Conservation (phyloP, 192 early-diverging fungal species). For the Rhizoclosmatium globosum region DNA sequence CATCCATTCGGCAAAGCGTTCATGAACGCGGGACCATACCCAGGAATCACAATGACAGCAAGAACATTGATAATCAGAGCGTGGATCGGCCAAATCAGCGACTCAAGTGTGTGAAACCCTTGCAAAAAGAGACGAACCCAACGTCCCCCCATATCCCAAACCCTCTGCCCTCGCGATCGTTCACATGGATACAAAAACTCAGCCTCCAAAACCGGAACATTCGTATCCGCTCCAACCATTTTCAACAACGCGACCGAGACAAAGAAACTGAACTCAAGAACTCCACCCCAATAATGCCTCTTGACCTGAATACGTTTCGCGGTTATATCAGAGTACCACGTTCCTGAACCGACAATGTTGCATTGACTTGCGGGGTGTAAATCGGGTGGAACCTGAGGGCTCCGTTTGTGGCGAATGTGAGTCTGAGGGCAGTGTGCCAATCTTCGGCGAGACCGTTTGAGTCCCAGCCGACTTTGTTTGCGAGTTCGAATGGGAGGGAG, state of each 20-base stretch:
- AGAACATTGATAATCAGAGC: constrained; percentile 12
- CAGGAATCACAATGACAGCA: background rate
- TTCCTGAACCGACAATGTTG: constrained; percentile 44
- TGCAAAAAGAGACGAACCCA: background rate
- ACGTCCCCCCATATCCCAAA: too few species aligned
- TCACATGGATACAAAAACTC: background rate
- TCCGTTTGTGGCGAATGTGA: constrained; percentile 66
- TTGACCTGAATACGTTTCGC: constrained; percentile 9
- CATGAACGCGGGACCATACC: constrained; percentile 7
- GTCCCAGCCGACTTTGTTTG: constrained; percentile 69
- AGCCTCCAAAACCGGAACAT: background rate
- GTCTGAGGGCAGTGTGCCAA: constrained; percentile 37
- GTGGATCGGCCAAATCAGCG: constrained; percentile 5
- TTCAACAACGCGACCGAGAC: background rate
- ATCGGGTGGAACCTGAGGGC: constrained; percentile 57
- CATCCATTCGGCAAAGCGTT: background rate
- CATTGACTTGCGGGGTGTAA: constrained; percentile 65
- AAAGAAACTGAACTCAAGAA: constrained; percentile 3
- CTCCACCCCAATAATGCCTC: constrained; percentile 26
- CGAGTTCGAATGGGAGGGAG: constrained; percentile 67
- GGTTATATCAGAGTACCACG: constrained; percentile 32
- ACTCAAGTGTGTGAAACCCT: constrained; percentile 8
- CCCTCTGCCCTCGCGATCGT: background rate
- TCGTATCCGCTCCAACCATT: background rate
- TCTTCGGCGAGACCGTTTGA: constrained; percentile 59